A percentile compares a stretch with the other conserved stretches of the same genome.
These are phyloP conservation scores for Eragrostis curvula DNA, from an alignment of 176 grass and related monocot species.

Conservation along the genomic window DNA sequence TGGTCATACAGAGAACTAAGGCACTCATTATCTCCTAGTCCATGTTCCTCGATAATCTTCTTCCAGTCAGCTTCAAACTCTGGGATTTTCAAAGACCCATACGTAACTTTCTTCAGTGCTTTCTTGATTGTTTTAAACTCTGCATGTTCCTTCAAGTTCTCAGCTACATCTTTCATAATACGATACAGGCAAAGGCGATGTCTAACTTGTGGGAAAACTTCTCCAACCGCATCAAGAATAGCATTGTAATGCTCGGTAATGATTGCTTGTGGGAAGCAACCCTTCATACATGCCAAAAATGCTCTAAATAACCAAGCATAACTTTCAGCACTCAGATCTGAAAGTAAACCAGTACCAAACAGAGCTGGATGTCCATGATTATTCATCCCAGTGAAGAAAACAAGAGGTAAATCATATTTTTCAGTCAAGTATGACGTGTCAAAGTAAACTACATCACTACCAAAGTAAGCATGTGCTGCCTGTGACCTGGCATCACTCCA, in stretches of 20 bases:
- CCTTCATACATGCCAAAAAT: constrained; percentile 75
- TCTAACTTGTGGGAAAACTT: constrained; percentile 65
- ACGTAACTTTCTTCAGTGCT: constrained; percentile 67
- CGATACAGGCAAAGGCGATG: constrained; percentile 81
- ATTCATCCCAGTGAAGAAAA: constrained; percentile 85
- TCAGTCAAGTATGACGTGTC: constrained; percentile 81
- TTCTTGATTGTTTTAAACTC: constrained; percentile 89
- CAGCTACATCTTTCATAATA: constrained; percentile 79
- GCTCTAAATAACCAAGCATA: constrained; percentile 93
- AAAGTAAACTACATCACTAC: constrained; percentile 80
- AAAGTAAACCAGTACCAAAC: constrained; percentile 81
- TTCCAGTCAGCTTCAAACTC: constrained; percentile 89
- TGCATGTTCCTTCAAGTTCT: constrained; percentile 75
- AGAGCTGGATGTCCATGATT: constrained; percentile 90
- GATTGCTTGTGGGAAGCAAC: constrained; percentile 53
- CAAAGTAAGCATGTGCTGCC: constrained; percentile 78
- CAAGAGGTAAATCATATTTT: constrained; percentile 82
- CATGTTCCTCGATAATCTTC: constrained; percentile 66
- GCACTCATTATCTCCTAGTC: constrained; percentile 85
- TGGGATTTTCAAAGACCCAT: constrained; percentile 63
- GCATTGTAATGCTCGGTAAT: constrained; percentile 85
- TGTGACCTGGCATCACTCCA: constrained; percentile 92
- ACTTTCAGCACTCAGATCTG: constrained; percentile 74
- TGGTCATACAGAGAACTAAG: constrained; percentile 78
- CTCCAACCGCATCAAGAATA: constrained; percentile 69